phyloP scores from a whole-genome alignment of 2,329 filamentous ascomycete species.

The Fusarium equiseti region DNA sequence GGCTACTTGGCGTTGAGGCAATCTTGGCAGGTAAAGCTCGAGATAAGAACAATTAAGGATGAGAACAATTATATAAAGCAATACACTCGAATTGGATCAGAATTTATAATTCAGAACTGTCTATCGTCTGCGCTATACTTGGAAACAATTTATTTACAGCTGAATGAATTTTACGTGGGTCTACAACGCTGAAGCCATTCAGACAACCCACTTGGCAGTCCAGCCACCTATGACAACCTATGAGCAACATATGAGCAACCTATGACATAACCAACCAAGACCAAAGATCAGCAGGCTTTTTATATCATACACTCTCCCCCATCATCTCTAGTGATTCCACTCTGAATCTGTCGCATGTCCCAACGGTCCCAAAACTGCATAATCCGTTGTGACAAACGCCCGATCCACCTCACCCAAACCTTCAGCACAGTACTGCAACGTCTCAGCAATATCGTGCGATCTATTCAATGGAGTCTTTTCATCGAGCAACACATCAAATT shows the following conservation, averaged over 20 bases:
- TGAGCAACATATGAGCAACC: conserved; percentile 4
- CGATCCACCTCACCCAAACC: conserved; percentile 49
- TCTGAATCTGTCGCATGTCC: conserved; percentile 49
- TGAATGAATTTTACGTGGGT: not conserved
- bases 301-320: not conserved
- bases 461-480: conserved; percentile 49
- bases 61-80: not conserved
- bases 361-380: conserved; percentile 49
- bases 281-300: no score
- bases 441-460: conserved; percentile 52
- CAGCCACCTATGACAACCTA: not conserved
- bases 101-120: not conserved
- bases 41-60: not conserved
- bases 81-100: not conserved
- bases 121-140: not conserved
- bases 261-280: conserved; percentile 20
- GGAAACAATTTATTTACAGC: not conserved
- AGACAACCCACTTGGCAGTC: not conserved
- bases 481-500: conserved; percentile 51
- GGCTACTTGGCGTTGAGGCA: not conserved
- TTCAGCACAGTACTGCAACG: conserved; percentile 52
- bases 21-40: not conserved
- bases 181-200: not conserved
- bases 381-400: conserved; percentile 53
- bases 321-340: conserved; percentile 38